These are phyloP conservation scores for Solanum chmielewskii DNA, from an alignment of 257 asterid genomes.

Conservation along the genomic window DNA sequence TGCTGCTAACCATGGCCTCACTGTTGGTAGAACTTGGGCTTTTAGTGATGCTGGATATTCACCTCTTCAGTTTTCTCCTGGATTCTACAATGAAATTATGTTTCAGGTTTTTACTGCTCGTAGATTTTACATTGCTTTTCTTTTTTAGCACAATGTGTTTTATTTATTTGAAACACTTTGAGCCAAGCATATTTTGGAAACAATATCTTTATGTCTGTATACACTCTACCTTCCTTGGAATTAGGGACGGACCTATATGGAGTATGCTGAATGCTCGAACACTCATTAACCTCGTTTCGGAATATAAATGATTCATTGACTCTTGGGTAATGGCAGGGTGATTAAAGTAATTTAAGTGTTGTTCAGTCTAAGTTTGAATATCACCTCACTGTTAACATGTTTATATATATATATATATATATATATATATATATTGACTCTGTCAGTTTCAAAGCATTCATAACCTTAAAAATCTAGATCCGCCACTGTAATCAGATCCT, in stretches of 20 bases:
- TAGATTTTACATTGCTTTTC: no score
- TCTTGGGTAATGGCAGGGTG: not conserved
- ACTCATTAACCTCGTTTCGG: not conserved
- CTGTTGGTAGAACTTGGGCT: constrained; percentile 56
- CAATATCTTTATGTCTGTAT: fast-evolving
- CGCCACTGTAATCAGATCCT: fast-evolving
- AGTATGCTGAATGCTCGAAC: fast-evolving
- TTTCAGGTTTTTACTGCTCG: constrained; percentile 24
- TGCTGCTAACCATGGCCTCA: constrained; percentile 34
- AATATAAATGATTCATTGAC: not conserved
- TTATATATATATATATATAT: no score
- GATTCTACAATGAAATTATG: constrained; percentile 41
- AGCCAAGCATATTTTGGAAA: fast-evolving
- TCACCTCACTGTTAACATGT: not conserved
- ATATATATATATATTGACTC: no score
- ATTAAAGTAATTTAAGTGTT: no score
- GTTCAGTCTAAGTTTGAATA: no score
- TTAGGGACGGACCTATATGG: fast-evolving
- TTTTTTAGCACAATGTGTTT: not conserved
- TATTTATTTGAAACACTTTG: not conserved
- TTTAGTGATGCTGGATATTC: constrained; percentile 49
- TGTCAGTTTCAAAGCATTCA: no score
- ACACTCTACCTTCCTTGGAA: not conserved
- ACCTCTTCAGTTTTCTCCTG: constrained; percentile 53
- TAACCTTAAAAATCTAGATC: no score